Base-by-base conservation (phyloP, 306 rosid species). In the Inga leiocalycina region DNA sequence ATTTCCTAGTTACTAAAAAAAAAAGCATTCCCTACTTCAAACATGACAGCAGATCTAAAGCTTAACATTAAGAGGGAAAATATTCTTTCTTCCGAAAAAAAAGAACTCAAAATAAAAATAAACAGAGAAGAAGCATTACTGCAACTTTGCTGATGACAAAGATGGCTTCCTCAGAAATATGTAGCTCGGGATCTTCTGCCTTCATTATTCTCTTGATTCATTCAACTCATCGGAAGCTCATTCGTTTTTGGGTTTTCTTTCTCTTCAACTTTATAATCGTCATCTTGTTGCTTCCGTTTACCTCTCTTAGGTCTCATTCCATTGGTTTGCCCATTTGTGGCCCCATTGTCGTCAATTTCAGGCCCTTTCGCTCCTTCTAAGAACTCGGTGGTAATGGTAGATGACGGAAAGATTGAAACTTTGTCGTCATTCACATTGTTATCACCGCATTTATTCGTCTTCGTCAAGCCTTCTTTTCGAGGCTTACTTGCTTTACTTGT, bases 81-180 rank as follows among this genome's bases (percentile, higher is more conserved):
- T 27, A 52, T 37, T 1, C 41, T 46, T 46, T 44, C 4, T 6
- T 6, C 4, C 0, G 1, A 44, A 27, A 8, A 35, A 67, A 67
- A 39, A 35, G 27, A 68, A 37, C 22, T 37, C 14, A 48, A 41
- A n/a, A 52, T 22, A 41, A 70, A 61, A 43, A 20, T 41, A 43
- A n/a, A 41, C 3, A 20, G 45, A 20, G 51, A 69, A 37, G 32
- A 19, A n/a, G 43, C 4, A 43, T 10, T 45, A 92, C 99, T 86
- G 96, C 54, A 41, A 98, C 98, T 81, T 85, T 95, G 82, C 91
- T 92, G 90, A 93, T 77, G 49, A 86, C 79, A 70, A 89, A 87
- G 48, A 93, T 34, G 45, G 99, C 99, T 83, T 95, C 99, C 59
- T 86, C 85, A 44, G 87, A 87, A 45, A 88, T 84, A 48, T 94